Evolutionary conservation across 108 stramenopile genomes (phyloP).

Genomic region (Aurantiochytrium sp.): DNA sequence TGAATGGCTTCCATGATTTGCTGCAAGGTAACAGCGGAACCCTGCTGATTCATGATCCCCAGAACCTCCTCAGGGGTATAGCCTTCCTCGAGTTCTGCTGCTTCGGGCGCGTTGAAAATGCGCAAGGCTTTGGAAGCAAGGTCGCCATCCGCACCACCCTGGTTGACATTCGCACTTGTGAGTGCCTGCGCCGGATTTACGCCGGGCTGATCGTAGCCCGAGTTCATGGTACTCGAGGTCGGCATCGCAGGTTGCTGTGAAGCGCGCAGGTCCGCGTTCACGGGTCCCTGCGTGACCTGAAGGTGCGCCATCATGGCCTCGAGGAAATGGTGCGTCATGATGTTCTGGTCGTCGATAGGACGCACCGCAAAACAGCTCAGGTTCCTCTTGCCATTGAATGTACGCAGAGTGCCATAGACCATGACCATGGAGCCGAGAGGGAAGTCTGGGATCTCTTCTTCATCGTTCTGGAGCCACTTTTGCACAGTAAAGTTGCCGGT

Average conservation of each 20-base stretch:
- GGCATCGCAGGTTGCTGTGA: background rate
- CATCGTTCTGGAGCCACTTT: slow-evolving; percentile 19
- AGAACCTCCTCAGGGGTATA: background rate
- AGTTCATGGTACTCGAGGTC: background rate
- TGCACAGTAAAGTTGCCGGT: slow-evolving; percentile 20
- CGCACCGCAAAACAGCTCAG: background rate
- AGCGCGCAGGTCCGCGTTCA: background rate
- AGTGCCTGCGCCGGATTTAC: background rate
- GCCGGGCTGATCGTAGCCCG: background rate
- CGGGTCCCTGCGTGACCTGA: background rate
- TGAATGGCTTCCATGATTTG: background rate
- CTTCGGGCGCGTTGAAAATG: background rate
- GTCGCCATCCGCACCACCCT: background rate
- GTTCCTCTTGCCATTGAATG: background rate
- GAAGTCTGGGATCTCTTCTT: background rate
- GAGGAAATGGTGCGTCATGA: slow-evolving; percentile 26
- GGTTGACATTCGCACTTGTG: background rate
- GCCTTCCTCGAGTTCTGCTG: background rate
- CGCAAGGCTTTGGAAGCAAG: background rate
- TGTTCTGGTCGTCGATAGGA: slow-evolving; percentile 24
- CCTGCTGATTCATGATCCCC: background rate
- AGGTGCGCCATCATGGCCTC: slow-evolving; percentile 23
- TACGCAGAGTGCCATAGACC: background rate
- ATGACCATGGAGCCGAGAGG: background rate
- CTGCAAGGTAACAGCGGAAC: background rate